Evolutionary conservation across 148 eudicot species (phyloP).

Genomic region (Rhododendron mucronatum): DNA sequence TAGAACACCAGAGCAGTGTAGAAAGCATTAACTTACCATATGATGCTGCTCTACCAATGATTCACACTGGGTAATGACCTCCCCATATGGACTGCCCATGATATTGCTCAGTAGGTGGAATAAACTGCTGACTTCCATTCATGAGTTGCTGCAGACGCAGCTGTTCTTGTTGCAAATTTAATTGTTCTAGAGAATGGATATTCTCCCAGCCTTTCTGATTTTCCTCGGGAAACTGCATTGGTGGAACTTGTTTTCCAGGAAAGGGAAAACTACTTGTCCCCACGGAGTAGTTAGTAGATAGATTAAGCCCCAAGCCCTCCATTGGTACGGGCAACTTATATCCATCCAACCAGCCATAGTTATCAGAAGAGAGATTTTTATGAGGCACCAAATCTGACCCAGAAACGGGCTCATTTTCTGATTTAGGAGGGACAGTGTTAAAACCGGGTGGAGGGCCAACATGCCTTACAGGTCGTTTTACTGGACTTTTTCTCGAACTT

Average conservation of each 20-base stretch:
- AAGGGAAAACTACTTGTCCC: slow-evolving; percentile 48
- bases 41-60: slow-evolving; percentile 15
- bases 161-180: slow-evolving; percentile 27
- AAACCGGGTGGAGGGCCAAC: slow-evolving; percentile 74
- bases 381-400: slow-evolving; percentile 26
- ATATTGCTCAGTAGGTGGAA: slow-evolving; percentile 32
- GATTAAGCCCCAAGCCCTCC: slow-evolving; percentile 22
- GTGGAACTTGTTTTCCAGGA: slow-evolving; percentile 49
- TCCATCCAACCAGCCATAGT: slow-evolving; percentile 50
- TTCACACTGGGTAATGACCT: slow-evolving; percentile 47
- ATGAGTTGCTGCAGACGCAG: slow-evolving; percentile 34
- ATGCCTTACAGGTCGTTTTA: slow-evolving; percentile 52
- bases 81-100: slow-evolving; percentile 48
- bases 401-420: slow-evolving; percentile 28
- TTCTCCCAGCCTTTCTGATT: slow-evolving; percentile 26
- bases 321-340: slow-evolving; percentile 34
- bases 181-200: slow-evolving; percentile 26
- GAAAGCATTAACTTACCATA: slow-evolving; percentile 26
- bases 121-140: slow-evolving; percentile 39
- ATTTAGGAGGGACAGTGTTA: slow-evolving; percentile 43
- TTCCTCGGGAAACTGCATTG: slow-evolving; percentile 35
- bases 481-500: slow-evolving; percentile 34
- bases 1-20: background rate
- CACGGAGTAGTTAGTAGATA: slow-evolving; percentile 22
- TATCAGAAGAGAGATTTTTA: slow-evolving; percentile 27